Percentiles rank a stretch among this genome's conserved stretches.
Conservation (phyloP, 2,329 filamentous ascomycete genomes). For the Alternaria triticimaculans region DNA sequence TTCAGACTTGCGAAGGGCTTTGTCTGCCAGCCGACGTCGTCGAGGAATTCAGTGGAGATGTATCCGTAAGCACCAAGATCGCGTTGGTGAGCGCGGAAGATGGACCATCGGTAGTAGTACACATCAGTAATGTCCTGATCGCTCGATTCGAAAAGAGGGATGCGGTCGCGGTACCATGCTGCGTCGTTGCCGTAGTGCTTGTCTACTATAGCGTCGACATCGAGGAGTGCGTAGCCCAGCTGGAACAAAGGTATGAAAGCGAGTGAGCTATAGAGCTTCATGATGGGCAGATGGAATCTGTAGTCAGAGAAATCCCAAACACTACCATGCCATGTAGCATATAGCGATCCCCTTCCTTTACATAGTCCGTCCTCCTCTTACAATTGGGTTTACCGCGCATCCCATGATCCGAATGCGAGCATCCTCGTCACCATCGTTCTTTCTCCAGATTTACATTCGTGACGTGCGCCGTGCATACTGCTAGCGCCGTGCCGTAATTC, state of each 20-base stretch:
- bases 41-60: conserved; percentile 56
- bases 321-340: not conserved
- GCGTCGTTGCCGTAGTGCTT: conserved; percentile 52
- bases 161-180: conserved; percentile 49
- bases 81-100: conserved; percentile 55
- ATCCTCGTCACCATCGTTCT: not conserved
- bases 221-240: conserved; percentile 19
- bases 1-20: conserved; percentile 53
- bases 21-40: conserved; percentile 54
- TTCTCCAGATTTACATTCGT: not conserved
- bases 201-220: conserved; percentile 32
- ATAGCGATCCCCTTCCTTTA: not conserved
- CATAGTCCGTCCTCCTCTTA: not conserved
- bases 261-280: not conserved
- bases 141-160: conserved; percentile 51
- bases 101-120: conserved; percentile 56
- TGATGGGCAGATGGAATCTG: not conserved
- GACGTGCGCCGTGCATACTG: not conserved
- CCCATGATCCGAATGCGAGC: not conserved
- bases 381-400: not conserved
- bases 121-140: conserved; percentile 50
- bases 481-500: not conserved
- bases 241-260: not conserved
- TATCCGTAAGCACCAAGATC: conserved; percentile 52
- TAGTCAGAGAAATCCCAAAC: not conserved